Percentiles rank a stretch among this genome's conserved stretches.
phyloP scores from a whole-genome alignment of 2,329 filamentous ascomycete genomes.

The Sporothrix brunneoviolacea region DNA sequence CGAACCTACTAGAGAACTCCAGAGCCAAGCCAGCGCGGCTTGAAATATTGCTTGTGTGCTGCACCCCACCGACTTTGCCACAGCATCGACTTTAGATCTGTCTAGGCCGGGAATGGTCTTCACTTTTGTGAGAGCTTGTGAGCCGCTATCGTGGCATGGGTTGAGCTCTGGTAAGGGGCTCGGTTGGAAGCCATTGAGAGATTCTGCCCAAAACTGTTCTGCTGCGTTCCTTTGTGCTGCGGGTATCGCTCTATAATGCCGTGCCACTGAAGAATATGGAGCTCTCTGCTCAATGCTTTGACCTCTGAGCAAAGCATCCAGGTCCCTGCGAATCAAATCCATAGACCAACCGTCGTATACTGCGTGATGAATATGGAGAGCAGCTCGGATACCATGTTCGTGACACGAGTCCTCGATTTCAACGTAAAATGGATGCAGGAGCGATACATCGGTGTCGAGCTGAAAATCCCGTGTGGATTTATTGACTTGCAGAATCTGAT shows the following conservation, averaged over 20 bases:
- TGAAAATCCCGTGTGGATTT: conserved; percentile 33
- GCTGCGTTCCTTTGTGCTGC: conserved; percentile 31
- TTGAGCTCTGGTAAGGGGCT: conserved; percentile 53
- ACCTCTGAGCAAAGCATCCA: conserved; percentile 44
- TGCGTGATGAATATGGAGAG: conserved; percentile 68
- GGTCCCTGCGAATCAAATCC: conserved; percentile 64
- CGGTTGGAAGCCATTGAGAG: conserved; percentile 52
- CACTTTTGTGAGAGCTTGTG: conserved; percentile 21
- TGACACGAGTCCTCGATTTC: conserved; percentile 36
- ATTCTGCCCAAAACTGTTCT: conserved; percentile 62
- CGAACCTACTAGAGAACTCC: conserved; percentile 56
- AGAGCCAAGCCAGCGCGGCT: conserved; percentile 59
- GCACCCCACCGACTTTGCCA: conserved; percentile 37
- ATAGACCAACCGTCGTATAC: conserved; percentile 93
- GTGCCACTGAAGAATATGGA: conserved; percentile 54
- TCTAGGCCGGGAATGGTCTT: conserved; percentile 27
- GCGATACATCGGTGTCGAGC: conserved; percentile 30
- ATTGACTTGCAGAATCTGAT: conserved; percentile 37
- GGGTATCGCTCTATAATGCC: conserved; percentile 34
- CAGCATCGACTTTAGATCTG: conserved; percentile 27
- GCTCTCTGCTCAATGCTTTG: conserved; percentile 34
- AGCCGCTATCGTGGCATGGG: conserved; percentile 19
- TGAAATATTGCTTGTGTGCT: conserved; percentile 71
- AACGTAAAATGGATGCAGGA: conserved; percentile 55
- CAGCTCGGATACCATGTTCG: conserved; percentile 23